A percentile compares a stretch with the other conserved stretches of the same genome.
phyloP scores from a whole-genome alignment of 1,139 yeast species.

The Magnusiomyces paraingens region DNA sequence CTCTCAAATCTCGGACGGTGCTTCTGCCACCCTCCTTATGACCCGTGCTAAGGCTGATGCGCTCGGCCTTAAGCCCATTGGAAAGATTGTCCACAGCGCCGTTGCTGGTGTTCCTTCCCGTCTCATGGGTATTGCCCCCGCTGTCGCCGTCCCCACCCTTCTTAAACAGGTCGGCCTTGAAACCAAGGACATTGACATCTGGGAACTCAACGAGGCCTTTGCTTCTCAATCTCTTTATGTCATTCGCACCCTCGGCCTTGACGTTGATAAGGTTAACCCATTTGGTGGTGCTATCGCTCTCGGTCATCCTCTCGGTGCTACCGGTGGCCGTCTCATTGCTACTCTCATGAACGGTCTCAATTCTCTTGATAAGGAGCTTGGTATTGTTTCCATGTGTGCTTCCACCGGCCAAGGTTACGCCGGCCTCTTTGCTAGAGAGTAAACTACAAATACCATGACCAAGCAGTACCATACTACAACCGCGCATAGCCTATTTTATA shows the following conservation, averaged over 20 bases:
- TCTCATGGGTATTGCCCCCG: slow-evolving; percentile 41
- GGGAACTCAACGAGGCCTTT: slow-evolving; percentile 41
- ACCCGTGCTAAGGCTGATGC: slow-evolving; percentile 37
- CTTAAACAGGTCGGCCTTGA: slow-evolving; percentile 29
- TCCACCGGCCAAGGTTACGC: slow-evolving; percentile 44
- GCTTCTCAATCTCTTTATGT: slow-evolving; percentile 39
- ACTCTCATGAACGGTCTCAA: slow-evolving; percentile 36
- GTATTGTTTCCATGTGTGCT: slow-evolving; percentile 41
- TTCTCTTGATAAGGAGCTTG: slow-evolving; percentile 32
- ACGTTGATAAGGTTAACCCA: slow-evolving; percentile 36
- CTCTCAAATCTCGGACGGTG: slow-evolving; percentile 42
- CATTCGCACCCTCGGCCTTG: slow-evolving; percentile 33
- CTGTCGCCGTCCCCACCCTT: slow-evolving; percentile 37
- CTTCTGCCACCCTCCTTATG: slow-evolving; percentile 38
- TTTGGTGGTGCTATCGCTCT: slow-evolving; percentile 42
- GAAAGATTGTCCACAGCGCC: slow-evolving; percentile 38
- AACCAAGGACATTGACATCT: slow-evolving; percentile 34
- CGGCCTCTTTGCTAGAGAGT: slow-evolving; percentile 35
- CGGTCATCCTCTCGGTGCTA: slow-evolving; percentile 42
- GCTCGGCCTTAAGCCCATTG: slow-evolving; percentile 37
- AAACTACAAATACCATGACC: background rate
- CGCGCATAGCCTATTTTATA: too few relatives aligned
- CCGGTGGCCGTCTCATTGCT: slow-evolving; percentile 37
- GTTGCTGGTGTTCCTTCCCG: slow-evolving; percentile 38
- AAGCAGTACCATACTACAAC: too few relatives aligned